Conservation (phyloP, 2,329 filamentous ascomycete species). For the Trichophyton rubrum region DNA sequence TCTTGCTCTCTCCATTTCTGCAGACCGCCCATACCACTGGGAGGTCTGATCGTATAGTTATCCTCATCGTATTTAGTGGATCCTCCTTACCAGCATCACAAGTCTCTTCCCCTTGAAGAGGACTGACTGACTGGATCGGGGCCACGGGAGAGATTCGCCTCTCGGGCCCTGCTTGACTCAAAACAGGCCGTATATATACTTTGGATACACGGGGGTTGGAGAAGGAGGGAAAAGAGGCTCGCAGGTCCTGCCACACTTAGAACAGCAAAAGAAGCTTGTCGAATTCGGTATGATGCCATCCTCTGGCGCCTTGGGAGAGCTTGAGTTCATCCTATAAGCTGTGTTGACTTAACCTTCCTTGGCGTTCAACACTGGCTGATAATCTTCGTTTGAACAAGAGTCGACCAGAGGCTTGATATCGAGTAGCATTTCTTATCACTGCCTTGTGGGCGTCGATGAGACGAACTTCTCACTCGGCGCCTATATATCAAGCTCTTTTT, state of each 20-base stretch:
- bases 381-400: not conserved
- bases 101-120: not conserved
- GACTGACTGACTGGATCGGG: constrained; percentile 1
- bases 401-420: not conserved
- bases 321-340: not conserved
- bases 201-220: no score
- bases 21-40: constrained; percentile 1
- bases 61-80: constrained; percentile 1
- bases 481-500: not conserved
- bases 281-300: not conserved
- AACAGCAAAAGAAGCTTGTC: not conserved
- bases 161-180: not conserved
- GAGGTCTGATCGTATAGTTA: constrained; percentile 5
- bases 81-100: not conserved
- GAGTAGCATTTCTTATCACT: not conserved
- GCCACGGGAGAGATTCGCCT: constrained; percentile 1
- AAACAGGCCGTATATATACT: not conserved
- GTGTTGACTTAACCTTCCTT: constrained; percentile 1
- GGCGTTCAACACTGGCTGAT: not conserved
- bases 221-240: not conserved
- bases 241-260: not conserved
- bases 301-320: not conserved
- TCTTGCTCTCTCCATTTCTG: not conserved
- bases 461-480: not conserved
- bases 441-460: not conserved